Evolutionary conservation across 2,329 filamentous ascomycete genomes (phyloP).

Genomic region (Scedosporium apiospermum): DNA sequence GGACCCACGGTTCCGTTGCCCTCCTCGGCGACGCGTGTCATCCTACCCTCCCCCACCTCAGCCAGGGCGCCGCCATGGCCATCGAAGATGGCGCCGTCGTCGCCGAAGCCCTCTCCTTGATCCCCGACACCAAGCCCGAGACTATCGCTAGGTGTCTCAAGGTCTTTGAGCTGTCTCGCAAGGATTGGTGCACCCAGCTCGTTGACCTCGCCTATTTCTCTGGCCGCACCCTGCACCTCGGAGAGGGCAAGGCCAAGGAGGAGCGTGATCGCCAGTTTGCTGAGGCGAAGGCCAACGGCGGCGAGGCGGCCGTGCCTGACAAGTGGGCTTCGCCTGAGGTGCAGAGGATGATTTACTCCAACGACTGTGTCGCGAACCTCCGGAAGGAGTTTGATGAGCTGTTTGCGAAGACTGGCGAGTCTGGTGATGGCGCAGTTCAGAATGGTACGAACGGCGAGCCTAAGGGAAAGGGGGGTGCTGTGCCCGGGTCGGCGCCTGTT

Average conservation of each 20-base stretch:
- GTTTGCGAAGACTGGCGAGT: slow-evolving; percentile 19
- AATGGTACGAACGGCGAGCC: background rate
- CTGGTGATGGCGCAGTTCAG: background rate
- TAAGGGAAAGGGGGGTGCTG: background rate
- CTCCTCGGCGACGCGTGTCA: slow-evolving; percentile 59
- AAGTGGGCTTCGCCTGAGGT: slow-evolving; percentile 65
- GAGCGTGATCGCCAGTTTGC: slow-evolving; percentile 49
- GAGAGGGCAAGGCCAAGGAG: slow-evolving; percentile 47
- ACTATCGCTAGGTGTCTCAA: slow-evolving; percentile 38
- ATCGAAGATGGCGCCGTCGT: slow-evolving; percentile 58
- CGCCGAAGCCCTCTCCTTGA: slow-evolving; percentile 38
- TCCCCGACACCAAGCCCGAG: slow-evolving; percentile 24
- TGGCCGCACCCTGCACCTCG: slow-evolving; percentile 46
- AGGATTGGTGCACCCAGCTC: slow-evolving; percentile 41
- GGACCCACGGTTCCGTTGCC: slow-evolving; percentile 46
- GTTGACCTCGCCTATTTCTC: slow-evolving; percentile 44
- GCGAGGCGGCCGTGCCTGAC: slow-evolving; percentile 46
- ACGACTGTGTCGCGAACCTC: slow-evolving; percentile 50
- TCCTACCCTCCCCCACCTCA: slow-evolving; percentile 57
- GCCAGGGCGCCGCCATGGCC: slow-evolving; percentile 58
- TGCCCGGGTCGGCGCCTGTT: slow-evolving; percentile 5
- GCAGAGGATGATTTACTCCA: slow-evolving; percentile 55
- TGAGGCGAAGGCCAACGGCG: slow-evolving; percentile 34
- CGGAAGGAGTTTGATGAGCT: slow-evolving; percentile 39
- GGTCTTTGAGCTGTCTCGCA: slow-evolving; percentile 47